Conservation (phyloP, 192 early-diverging fungal genomes). For the Umbelopsis vinacea region DNA sequence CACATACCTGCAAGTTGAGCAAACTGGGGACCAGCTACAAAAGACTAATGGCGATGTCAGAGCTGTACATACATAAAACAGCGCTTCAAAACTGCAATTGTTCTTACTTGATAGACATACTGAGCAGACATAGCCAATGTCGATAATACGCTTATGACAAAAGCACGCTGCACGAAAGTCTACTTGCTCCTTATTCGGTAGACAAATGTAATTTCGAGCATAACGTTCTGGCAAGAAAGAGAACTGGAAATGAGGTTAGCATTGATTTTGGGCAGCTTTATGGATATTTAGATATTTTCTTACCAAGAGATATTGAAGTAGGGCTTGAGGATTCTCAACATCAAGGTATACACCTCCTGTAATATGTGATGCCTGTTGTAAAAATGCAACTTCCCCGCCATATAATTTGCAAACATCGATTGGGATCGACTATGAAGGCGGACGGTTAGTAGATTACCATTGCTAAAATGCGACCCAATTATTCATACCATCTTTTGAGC, state of each 20-base stretch:
- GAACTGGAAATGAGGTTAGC: constrained; percentile 46
- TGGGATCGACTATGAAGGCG: constrained; percentile 65
- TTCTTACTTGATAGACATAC: constrained; percentile 92
- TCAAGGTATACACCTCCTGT: constrained; percentile 85
- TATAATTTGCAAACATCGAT: constrained; percentile 91
- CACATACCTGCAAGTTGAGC: constrained; percentile 73
- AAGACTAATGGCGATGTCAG: constrained; percentile 52
- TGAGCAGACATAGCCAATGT: constrained; percentile 97
- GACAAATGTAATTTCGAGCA: constrained; percentile 69
- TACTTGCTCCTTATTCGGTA: constrained; percentile 79
- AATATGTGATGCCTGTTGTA: constrained; percentile 92
- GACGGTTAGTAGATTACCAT: too few relatives aligned
- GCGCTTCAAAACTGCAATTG: not conserved
- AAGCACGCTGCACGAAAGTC: constrained; percentile 97
- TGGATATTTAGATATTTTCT: too few relatives aligned
- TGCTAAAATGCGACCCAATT: too few relatives aligned
- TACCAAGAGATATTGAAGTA: constrained; percentile 91
- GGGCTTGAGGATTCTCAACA: constrained; percentile 66
- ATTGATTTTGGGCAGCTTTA: too few relatives aligned
- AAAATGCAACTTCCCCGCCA: constrained; percentile 81
- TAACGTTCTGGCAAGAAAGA: constrained; percentile 82
- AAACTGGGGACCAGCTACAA: constrained; percentile 72
- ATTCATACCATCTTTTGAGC: constrained; percentile 90
- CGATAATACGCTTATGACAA: constrained; percentile 92
- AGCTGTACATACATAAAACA: not conserved